Conservation (phyloP, 2,329 filamentous ascomycete genomes). For the Trichoderma hamatum region DNA sequence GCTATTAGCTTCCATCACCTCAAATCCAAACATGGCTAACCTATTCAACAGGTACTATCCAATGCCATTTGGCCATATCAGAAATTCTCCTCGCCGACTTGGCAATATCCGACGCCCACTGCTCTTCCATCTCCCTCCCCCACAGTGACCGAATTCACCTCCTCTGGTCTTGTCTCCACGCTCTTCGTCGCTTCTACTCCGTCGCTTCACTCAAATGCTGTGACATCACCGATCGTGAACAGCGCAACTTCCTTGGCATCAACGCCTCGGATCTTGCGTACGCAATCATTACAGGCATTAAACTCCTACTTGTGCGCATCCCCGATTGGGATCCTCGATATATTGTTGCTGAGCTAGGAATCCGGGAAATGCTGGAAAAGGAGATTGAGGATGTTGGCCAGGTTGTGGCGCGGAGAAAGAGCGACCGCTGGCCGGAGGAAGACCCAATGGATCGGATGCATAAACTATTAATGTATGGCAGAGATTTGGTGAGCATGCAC, state of each 20-base stretch:
- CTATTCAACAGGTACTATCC: slow-evolving; percentile 41
- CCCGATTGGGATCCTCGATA: slow-evolving; percentile 51
- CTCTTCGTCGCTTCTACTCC: slow-evolving; percentile 47
- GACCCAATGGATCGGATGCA: slow-evolving; percentile 41
- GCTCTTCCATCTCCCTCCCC: slow-evolving; percentile 38
- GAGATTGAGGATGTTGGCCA: slow-evolving; percentile 39
- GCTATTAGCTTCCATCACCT: not conserved
- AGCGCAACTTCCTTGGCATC: slow-evolving; percentile 48
- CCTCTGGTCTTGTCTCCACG: slow-evolving; percentile 49
- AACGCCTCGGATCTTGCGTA: slow-evolving; percentile 53
- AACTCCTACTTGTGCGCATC: slow-evolving; percentile 49
- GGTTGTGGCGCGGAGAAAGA: slow-evolving; percentile 38
- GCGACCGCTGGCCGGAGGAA: slow-evolving; percentile 34
- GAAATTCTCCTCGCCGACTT: slow-evolving; percentile 53
- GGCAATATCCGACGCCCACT: slow-evolving; percentile 46
- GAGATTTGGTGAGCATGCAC: slow-evolving; percentile 37
- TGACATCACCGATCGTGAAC: slow-evolving; percentile 31
- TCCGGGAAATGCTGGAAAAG: slow-evolving; percentile 35
- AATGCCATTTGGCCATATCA: slow-evolving; percentile 48
- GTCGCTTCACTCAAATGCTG: slow-evolving; percentile 34
- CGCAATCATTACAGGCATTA: slow-evolving; percentile 50
- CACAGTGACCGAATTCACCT: slow-evolving; percentile 48
- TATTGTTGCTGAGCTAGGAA: slow-evolving; percentile 43
- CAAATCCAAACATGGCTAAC: not conserved
- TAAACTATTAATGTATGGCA: slow-evolving; percentile 38